phyloP scores from a whole-genome alignment of 345 rosid species.

The Corymbia maculata region DNA sequence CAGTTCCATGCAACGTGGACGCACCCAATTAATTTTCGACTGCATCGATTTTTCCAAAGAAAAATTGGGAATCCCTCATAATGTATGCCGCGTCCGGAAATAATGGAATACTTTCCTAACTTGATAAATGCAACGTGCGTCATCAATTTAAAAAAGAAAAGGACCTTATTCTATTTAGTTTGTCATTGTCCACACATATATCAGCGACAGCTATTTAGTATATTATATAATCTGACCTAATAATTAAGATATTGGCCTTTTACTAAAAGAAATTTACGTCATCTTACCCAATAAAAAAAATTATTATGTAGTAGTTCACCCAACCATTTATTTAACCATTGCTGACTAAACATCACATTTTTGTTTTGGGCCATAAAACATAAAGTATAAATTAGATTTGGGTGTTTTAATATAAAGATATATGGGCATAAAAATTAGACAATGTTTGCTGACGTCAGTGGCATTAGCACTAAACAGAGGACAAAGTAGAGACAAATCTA shows the following conservation, averaged over 20 bases:
- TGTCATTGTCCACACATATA: not conserved
- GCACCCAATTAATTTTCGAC: not conserved
- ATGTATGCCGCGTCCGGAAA: not conserved
- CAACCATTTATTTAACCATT: not conserved
- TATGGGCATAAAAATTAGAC: not conserved
- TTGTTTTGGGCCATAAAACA: not conserved
- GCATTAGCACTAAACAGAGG: not conserved
- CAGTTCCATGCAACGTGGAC: not conserved
- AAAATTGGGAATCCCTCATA: not conserved
- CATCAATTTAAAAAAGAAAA: not conserved
- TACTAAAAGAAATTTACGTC: not conserved
- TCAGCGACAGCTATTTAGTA: not conserved
- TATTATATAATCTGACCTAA: not conserved
- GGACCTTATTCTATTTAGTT: not conserved
- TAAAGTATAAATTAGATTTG: not conserved
- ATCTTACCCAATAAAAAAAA: not conserved
- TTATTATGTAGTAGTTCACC: not conserved
- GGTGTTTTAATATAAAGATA: not conserved
- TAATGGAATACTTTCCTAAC: not conserved
- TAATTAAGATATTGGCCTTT: not conserved
- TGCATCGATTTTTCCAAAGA: not conserved
- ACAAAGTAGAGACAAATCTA: not conserved
- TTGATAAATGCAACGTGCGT: not conserved
- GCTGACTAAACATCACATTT: not conserved
- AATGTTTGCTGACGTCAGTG: not conserved